Evolutionary conservation across 306 rosid genomes (phyloP).

Genomic region (Ammopiptanthus mongolicus): DNA sequence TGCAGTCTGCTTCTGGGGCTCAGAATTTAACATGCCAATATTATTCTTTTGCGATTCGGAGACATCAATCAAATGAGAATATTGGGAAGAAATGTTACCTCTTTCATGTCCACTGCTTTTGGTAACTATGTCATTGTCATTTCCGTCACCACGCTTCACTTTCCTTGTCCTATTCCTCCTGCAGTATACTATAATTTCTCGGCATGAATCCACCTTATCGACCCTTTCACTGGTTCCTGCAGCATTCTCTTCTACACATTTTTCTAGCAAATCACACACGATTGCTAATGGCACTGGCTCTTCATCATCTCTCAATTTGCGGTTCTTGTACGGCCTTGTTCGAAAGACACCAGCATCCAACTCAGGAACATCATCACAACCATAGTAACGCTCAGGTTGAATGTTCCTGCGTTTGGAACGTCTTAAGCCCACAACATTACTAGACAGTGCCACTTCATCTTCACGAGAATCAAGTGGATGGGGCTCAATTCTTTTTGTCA

Average conservation of each 20-base stretch:
- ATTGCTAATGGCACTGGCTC: slow-evolving; percentile 46
- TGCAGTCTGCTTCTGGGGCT: slow-evolving; percentile 4
- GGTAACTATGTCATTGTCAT: slow-evolving; percentile 16
- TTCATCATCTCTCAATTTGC: slow-evolving; percentile 51
- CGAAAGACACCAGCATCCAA: slow-evolving; percentile 53
- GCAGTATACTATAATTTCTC: slow-evolving; percentile 22
- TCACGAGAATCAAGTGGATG: slow-evolving; percentile 12
- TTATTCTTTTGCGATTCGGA: slow-evolving; percentile 16
- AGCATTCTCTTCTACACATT: slow-evolving; percentile 3
- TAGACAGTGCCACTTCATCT: slow-evolving; percentile 24
- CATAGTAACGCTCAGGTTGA: slow-evolving; percentile 88
- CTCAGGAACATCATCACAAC: slow-evolving; percentile 40
- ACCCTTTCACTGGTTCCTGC: slow-evolving; percentile 16
- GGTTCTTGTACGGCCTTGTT: slow-evolving; percentile 45
- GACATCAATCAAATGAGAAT: slow-evolving; percentile 32
- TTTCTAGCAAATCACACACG: slow-evolving; percentile 29
- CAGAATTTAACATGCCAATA: slow-evolving; percentile 1
- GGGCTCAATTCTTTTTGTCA: not conserved
- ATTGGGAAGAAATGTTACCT: slow-evolving; percentile 29
- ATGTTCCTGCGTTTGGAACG: slow-evolving; percentile 84
- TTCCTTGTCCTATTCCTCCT: slow-evolving; percentile 13
- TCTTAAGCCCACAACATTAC: slow-evolving; percentile 44
- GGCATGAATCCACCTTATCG: not conserved
- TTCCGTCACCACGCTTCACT: no score
- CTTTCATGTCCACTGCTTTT: slow-evolving; percentile 26